Evolutionary conservation across 2,329 filamentous ascomycete genomes (phyloP).

Genomic region (Podosphaera fusca): DNA sequence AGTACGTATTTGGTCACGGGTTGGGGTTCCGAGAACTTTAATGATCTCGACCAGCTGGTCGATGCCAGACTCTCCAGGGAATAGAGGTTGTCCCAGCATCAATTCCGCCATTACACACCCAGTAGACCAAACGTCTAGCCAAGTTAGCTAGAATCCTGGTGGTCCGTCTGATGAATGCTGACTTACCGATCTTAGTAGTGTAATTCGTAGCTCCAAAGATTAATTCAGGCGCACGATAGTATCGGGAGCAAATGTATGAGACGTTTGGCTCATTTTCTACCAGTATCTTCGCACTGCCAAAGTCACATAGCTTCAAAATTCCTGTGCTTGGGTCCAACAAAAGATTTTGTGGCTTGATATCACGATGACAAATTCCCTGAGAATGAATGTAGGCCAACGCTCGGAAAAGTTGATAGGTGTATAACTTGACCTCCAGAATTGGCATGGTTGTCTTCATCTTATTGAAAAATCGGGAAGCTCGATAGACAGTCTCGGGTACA

Average conservation of each 20-base stretch:
- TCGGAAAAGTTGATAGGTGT: slow-evolving; percentile 98
- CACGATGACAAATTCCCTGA: slow-evolving; percentile 93
- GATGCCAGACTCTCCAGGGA: slow-evolving; percentile 94
- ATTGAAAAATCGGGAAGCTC: slow-evolving; percentile 96
- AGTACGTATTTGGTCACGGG: slow-evolving; percentile 90
- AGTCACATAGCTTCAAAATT: slow-evolving; percentile 92
- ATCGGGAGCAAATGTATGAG: slow-evolving; percentile 97
- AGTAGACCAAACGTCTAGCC: slow-evolving; percentile 88
- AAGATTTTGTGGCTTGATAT: slow-evolving; percentile 98
- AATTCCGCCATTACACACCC: slow-evolving; percentile 98
- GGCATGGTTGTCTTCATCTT: slow-evolving; percentile 99
- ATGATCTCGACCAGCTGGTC: slow-evolving; percentile 98
- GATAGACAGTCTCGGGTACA: slow-evolving; percentile 94
- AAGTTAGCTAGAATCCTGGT: slow-evolving; percentile 4
- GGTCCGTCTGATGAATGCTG: not conserved
- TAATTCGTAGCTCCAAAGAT: slow-evolving; percentile 99
- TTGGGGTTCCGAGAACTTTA: slow-evolving; percentile 92
- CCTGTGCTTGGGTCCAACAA: slow-evolving; percentile 78
- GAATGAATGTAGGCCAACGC: slow-evolving; percentile 98
- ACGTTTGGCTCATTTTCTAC: slow-evolving; percentile 98
- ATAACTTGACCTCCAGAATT: slow-evolving; percentile 94
- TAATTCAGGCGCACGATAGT: slow-evolving; percentile 92
- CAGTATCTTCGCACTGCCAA: slow-evolving; percentile 94
- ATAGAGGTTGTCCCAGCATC: slow-evolving; percentile 94
- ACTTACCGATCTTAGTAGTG: slow-evolving; percentile 94